Conservation (phyloP, 495 filamentous ascomycete genomes). For the Penicillium paradoxum region DNA sequence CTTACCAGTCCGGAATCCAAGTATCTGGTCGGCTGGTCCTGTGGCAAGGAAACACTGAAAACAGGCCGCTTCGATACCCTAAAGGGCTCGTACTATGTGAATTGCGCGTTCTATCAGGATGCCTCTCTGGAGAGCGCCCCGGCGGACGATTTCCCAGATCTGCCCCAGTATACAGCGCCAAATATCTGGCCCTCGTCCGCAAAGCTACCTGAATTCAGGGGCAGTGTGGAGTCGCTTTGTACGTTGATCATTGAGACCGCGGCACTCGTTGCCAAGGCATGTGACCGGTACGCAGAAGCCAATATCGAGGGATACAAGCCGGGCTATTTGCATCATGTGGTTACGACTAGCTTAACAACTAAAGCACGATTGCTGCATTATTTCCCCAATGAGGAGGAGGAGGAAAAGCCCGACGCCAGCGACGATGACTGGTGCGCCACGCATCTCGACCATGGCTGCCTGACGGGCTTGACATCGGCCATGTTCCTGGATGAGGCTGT, state of each 20-base stretch:
- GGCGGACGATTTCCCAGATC: constrained; percentile 51
- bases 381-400: constrained; percentile 49
- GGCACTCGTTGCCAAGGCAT: constrained; percentile 77
- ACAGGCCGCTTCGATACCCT: constrained; percentile 83
- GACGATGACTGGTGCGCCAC: constrained; percentile 96
- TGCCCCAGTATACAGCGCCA: constrained; percentile 60
- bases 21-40: constrained; percentile 68
- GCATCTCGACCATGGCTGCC: constrained; percentile 87
- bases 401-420: constrained; percentile 35
- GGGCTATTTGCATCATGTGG: constrained; percentile 81
- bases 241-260: constrained; percentile 82
- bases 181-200: constrained; percentile 80
- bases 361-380: constrained; percentile 95
- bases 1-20: constrained; percentile 46
- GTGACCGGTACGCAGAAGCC: constrained; percentile 76
- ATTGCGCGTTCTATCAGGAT: constrained; percentile 88
- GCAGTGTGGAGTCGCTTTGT: constrained; percentile 71
- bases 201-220: constrained; percentile 66
- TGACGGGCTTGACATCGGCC: constrained; percentile 88
- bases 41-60: constrained; percentile 90
- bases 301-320: constrained; percentile 69
- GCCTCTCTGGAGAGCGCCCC: constrained; percentile 56
- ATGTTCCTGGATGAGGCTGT: constrained; percentile 87
- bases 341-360: constrained; percentile 77
- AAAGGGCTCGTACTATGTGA: constrained; percentile 96